Percentiles rank a stretch among this genome's conserved stretches.
phyloP scores from a whole-genome alignment of 331 rosid species.

The Erythrophleum ivorense region DNA sequence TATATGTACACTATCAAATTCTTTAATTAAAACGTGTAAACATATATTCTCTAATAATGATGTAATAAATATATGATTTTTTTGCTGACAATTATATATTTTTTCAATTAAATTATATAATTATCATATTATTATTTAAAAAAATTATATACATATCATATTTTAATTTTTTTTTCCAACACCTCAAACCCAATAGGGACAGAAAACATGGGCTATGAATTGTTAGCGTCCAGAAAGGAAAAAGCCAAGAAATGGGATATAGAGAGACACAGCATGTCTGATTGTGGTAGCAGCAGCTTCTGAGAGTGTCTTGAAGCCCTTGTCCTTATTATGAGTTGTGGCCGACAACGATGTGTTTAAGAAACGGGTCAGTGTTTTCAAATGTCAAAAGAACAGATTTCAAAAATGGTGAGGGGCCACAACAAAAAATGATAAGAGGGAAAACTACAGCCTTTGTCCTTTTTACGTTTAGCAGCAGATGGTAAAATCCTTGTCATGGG shows the following conservation, averaged over 20 bases:
- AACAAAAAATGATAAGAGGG: not conserved
- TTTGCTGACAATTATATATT: no score
- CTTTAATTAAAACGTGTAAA: no score
- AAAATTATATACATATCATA: no score
- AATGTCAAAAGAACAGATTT: not conserved
- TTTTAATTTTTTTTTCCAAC: no score
- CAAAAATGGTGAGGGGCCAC: not conserved
- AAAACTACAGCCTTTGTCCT: not conserved
- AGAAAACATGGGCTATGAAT: no score
- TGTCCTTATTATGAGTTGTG: not conserved
- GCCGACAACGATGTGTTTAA: slow-evolving; percentile 1
- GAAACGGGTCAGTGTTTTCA: not conserved
- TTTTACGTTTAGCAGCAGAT: not conserved
- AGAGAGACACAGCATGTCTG: not conserved
- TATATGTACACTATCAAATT: no score
- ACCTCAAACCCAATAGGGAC: no score
- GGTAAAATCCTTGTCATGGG: no score
- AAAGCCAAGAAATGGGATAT: not conserved
- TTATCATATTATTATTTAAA: no score
- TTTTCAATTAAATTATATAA: no score
- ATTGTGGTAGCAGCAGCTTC: not conserved
- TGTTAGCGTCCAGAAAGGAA: not conserved
- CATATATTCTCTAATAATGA: no score
- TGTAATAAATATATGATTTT: no score
- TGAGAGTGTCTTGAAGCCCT: not conserved